phyloP scores from a whole-genome alignment of 129 eudicot genomes.

The Artemisia annua region DNA sequence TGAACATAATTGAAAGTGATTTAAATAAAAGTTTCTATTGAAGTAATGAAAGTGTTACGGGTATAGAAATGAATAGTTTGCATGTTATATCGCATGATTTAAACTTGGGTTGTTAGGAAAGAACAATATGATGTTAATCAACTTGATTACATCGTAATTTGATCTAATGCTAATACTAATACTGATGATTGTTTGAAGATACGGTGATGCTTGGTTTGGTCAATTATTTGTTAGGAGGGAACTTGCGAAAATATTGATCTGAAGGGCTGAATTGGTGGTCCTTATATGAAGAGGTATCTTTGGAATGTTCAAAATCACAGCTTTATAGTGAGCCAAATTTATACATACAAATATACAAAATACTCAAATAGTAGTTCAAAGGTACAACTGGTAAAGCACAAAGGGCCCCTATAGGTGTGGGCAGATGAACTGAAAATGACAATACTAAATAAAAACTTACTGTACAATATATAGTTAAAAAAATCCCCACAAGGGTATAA shows the following conservation, averaged over 20 bases:
- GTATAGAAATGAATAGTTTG: too few species aligned
- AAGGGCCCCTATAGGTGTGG: slow-evolving; percentile 34
- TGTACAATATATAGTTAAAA: neutral
- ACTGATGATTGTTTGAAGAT: neutral
- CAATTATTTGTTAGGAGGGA: neutral
- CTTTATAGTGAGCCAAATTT: slow-evolving; percentile 31
- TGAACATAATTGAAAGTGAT: too few species aligned
- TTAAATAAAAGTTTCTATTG: too few species aligned
- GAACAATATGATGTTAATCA: too few species aligned
- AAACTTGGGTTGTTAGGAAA: too few species aligned
- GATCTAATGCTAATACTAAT: too few species aligned
- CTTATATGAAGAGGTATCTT: slow-evolving; percentile 26
- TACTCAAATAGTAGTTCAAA: neutral
- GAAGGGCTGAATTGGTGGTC: slow-evolving; percentile 22
- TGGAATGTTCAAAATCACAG: slow-evolving; percentile 21
- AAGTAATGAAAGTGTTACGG: too few species aligned
- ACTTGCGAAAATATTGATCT: neutral
- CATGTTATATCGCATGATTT: too few species aligned
- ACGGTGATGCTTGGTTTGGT: neutral
- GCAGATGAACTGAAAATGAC: slow-evolving; percentile 36
- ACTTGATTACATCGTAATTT: too few species aligned
- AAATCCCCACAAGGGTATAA: neutral
- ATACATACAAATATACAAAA: neutral
- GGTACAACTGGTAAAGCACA: slow-evolving; percentile 33
- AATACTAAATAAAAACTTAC: slow-evolving; percentile 17